Base-by-base conservation (phyloP, 768 basidiomycete species). In the Cyclocybe cylindracea region DNA sequence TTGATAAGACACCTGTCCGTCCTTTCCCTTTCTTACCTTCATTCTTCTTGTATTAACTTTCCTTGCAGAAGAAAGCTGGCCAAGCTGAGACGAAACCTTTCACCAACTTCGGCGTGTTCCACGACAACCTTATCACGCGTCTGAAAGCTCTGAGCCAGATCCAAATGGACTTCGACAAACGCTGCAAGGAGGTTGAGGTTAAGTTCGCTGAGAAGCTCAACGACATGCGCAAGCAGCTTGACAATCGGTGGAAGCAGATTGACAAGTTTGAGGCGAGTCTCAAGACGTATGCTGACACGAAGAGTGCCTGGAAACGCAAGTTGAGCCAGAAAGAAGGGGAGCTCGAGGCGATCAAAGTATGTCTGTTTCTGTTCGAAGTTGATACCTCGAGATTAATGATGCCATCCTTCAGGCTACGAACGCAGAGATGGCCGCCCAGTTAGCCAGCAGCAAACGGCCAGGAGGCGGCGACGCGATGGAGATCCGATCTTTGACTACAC, bases 101-200 rank as follows among this genome's bases (percentile, higher is more conserved):
- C 70, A 92, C 93, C 16, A 96, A 96, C 70, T 97, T 98, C 62
- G 75, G 81, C 57, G 87, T 94, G 48, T 97, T 99, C 78, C 91
- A 96, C 60, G 94, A 97, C 69, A 94, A 94, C 60, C 82, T 99
- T 18, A 88, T 97, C 63, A 83, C 85, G 1, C 83, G 95, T 10
- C 77, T 99, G 29, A 93, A 94, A 63, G 77, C 85, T 0, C 80
- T 98, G 51, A 88, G 84, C 48, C 85, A 91, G 57, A 89, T 98
- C 34, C 87, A 93, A 66, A 67, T 80, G 31, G 86, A 93, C 60
- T 97, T 96, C 63, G 94, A 98, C 63, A 89, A 84, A 62, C 83
- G 89, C 9, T 77, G 78, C 56, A 93, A 92, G 67, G 91, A 93
- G 14, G 80, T 83, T 0, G 96, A 98, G 61, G 70, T 70, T 4